A percentile compares a stretch with the other conserved stretches of the same genome.
phyloP scores from a whole-genome alignment of 768 basidiomycete genomes.

The Strobilomyces confusus region DNA sequence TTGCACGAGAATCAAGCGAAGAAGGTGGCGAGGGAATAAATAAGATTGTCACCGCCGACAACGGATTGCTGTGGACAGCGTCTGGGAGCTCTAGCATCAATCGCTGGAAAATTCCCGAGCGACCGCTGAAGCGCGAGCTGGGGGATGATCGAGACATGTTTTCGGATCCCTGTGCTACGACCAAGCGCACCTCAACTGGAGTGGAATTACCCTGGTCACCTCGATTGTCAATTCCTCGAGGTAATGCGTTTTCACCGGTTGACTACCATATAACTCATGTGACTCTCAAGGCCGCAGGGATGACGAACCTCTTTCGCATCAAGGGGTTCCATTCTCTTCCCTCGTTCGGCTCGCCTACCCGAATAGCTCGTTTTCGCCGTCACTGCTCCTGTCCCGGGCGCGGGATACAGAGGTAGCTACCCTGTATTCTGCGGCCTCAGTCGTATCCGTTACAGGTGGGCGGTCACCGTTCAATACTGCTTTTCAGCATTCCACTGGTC shows the following conservation, averaged over 20 bases:
- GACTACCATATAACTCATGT: conserved; percentile 8
- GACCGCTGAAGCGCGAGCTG: conserved; percentile 25
- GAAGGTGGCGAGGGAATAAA: conserved; percentile 64
- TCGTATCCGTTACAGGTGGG: conserved; percentile 61
- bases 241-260: conserved; percentile 9
- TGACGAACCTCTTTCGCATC: conserved; percentile 34
- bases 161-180: conserved; percentile 12
- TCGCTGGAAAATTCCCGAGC: conserved; percentile 70
- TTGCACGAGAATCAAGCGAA: conserved; percentile 65
- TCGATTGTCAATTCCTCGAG: conserved; percentile 14
- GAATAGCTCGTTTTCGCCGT: conserved; percentile 53
- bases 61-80: conserved; percentile 87
- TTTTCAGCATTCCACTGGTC: conserved; percentile 28
- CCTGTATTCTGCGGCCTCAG: conserved; percentile 79
- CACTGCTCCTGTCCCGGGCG: conserved; percentile 31
- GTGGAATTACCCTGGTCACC: conserved; percentile 17
- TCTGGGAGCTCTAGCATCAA: conserved; percentile 76
- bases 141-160: conserved; percentile 12
- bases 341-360: conserved; percentile 67
- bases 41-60: conserved; percentile 78
- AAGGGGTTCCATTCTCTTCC: conserved; percentile 67
- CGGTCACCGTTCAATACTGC: conserved; percentile 35
- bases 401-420: conserved; percentile 80
- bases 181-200: conserved; percentile 9
- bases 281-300: conserved; percentile 18